Evolutionary conservation across 2,329 filamentous ascomycete species (phyloP).

Genomic region (Piedraia hortae): DNA sequence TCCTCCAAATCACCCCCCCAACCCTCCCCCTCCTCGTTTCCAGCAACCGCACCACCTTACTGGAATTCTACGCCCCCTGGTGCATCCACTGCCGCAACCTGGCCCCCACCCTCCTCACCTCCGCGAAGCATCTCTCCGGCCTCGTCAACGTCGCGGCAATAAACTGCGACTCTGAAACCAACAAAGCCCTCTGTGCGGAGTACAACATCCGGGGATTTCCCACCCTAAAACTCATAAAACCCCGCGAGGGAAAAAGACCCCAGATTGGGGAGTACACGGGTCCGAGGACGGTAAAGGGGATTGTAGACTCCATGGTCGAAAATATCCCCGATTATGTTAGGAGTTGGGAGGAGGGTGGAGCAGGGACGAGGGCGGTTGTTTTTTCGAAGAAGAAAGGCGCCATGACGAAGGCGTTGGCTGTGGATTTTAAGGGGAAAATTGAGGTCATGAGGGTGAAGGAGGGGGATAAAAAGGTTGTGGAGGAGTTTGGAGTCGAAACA

Average conservation of each 20-base stretch:
- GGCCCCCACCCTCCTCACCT: background rate
- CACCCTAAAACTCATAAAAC: slow-evolving; percentile 76
- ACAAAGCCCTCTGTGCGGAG: slow-evolving; percentile 53
- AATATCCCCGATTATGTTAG: slow-evolving; percentile 85
- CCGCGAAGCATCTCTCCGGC: slow-evolving; percentile 64
- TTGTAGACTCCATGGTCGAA: slow-evolving; percentile 59
- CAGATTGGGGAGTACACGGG: slow-evolving; percentile 80
- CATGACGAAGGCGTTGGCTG: slow-evolving; percentile 56
- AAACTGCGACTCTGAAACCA: slow-evolving; percentile 79
- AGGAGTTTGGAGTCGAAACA: slow-evolving; percentile 46
- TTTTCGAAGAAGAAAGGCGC: slow-evolving; percentile 87
- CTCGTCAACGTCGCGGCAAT: slow-evolving; percentile 83
- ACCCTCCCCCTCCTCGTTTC: too few relatives aligned
- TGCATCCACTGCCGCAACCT: slow-evolving; percentile 2
- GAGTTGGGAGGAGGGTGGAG: slow-evolving; percentile 40
- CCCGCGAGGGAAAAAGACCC: slow-evolving; percentile 40
- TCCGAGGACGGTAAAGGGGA: slow-evolving; percentile 52
- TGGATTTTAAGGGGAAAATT: slow-evolving; percentile 66
- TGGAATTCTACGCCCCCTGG: slow-evolving; percentile 78
- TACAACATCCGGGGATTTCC: slow-evolving; percentile 38
- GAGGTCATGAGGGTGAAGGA: slow-evolving; percentile 56
- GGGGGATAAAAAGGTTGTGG: slow-evolving; percentile 46
- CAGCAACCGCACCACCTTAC: slow-evolving; percentile 47
- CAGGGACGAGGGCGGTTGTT: slow-evolving; percentile 57
- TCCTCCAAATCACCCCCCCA: slow-evolving; percentile 56